Evolutionary conservation across 495 filamentous ascomycete genomes (phyloP).

Genomic region (Evansstolkia leycettana): DNA sequence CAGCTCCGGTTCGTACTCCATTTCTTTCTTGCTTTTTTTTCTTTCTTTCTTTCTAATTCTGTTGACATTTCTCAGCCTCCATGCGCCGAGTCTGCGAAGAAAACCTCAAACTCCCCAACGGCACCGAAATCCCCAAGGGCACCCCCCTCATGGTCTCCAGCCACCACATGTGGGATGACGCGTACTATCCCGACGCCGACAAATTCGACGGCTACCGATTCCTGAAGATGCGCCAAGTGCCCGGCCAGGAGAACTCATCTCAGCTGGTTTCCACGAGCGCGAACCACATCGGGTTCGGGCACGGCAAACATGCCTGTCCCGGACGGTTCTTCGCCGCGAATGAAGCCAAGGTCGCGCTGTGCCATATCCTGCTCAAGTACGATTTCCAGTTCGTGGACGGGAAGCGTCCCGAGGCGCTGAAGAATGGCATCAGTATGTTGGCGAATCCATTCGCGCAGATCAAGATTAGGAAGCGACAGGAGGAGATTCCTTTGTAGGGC

Average conservation of each 20-base stretch:
- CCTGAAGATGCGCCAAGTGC: conserved; percentile 26
- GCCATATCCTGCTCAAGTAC: conserved; percentile 33
- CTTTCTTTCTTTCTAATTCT: conserved; percentile 4
- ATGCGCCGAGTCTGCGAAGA: too few species aligned
- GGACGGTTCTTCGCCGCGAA: conserved; percentile 40
- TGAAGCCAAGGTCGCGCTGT: conserved; percentile 32
- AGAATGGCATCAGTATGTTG: too few species aligned
- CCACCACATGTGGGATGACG: conserved; percentile 22
- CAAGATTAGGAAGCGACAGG: too few species aligned
- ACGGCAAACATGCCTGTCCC: conserved; percentile 41
- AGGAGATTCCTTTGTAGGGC: too few species aligned
- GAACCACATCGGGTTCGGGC: conserved; percentile 34
- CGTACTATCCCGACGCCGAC: conserved; percentile 28
- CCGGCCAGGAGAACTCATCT: conserved; percentile 27
- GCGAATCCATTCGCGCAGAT: too few species aligned
- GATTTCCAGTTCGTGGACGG: conserved; percentile 38
- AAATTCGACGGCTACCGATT: conserved; percentile 38
- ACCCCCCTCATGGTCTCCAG: conserved; percentile 22
- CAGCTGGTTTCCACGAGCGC: conserved; percentile 34
- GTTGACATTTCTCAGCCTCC: conserved; percentile 31
- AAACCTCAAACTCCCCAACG: conserved; percentile 22
- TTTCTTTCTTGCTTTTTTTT: conserved; percentile 1
- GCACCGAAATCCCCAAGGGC: conserved; percentile 22
- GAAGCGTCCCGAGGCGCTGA: too few species aligned
- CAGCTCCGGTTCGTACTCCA: conserved; percentile 19